phyloP scores from a whole-genome alignment of 2,329 filamentous ascomycete species.

The Neonectria magnoliae region DNA sequence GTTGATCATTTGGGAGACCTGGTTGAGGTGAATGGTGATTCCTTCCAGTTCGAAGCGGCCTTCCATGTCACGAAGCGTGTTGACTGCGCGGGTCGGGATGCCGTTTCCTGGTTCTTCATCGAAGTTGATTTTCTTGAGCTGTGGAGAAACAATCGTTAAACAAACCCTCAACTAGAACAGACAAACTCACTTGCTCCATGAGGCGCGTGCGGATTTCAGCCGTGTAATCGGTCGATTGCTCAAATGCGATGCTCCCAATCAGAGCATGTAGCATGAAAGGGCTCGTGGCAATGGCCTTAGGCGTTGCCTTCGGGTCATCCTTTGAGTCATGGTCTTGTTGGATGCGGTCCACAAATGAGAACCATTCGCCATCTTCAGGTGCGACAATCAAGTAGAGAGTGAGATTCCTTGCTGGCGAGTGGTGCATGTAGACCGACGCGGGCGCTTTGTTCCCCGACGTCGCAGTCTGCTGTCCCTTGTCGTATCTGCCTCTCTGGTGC shows the following conservation, averaged over 20 bases:
- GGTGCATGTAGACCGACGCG: slow-evolving; percentile 3
- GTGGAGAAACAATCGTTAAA: neutral
- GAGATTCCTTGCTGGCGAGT: neutral
- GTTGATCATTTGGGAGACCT: slow-evolving; percentile 10
- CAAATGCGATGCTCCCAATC: slow-evolving; percentile 1
- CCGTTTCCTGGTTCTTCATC: slow-evolving; percentile 1
- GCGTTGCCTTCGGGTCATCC: neutral
- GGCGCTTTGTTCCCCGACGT: slow-evolving; percentile 2
- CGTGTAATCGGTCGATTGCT: neutral
- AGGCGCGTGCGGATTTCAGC: slow-evolving; percentile 1
- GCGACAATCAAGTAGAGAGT: neutral
- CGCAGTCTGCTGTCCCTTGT: neutral
- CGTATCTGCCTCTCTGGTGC: neutral
- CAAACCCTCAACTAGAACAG: neutral
- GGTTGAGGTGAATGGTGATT: neutral
- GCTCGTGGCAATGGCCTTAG: neutral
- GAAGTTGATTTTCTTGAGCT: slow-evolving; percentile 7
- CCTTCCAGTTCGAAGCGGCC: neutral
- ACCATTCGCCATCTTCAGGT: neutral
- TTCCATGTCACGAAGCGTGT: slow-evolving; percentile 1
- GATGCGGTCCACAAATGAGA: neutral
- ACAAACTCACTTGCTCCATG: neutral
- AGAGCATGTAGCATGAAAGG: neutral
- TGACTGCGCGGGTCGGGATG: slow-evolving; percentile 7
- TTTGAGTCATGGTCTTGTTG: neutral